phyloP scores from a whole-genome alignment of 2,329 filamentous ascomycete genomes.

The Pseudopithomyces chartarum region DNA sequence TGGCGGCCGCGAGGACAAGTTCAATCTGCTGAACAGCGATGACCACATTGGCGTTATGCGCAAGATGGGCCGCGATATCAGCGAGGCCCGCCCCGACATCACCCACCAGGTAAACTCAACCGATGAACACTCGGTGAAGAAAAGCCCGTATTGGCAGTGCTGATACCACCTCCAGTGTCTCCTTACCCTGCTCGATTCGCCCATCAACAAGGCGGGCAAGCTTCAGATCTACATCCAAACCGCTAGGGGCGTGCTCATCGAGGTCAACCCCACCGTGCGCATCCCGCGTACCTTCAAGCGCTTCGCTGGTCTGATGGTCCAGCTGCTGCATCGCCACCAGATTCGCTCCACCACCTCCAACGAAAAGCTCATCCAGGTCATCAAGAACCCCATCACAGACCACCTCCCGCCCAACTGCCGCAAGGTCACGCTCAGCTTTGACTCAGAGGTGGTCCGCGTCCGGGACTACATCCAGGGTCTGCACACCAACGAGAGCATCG shows the following conservation, averaged over 20 bases:
- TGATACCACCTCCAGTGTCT: constrained; percentile 71
- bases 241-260: constrained; percentile 94
- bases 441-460: constrained; percentile 83
- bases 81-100: constrained; percentile 95
- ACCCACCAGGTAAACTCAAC: constrained; percentile 82
- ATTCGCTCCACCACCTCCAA: constrained; percentile 97
- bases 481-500: constrained; percentile 85
- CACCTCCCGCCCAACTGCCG: constrained; percentile 96
- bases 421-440: constrained; percentile 95
- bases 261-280: constrained; percentile 96
- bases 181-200: constrained; percentile 94
- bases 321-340: constrained; percentile 91
- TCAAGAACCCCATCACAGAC: constrained; percentile 97
- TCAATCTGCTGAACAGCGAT: constrained; percentile 96
- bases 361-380: constrained; percentile 96
- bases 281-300: constrained; percentile 99
- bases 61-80: constrained; percentile 99
- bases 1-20: constrained; percentile 84
- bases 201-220: constrained; percentile 96
- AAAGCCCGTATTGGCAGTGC: constrained; percentile 26
- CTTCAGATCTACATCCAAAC: constrained; percentile 99
- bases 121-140: constrained; percentile 9
- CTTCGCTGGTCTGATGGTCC: constrained; percentile 98
- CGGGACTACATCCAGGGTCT: constrained; percentile 86
- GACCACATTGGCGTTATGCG: constrained; percentile 99